Evolutionary conservation across 805 yeast species (phyloP).

Genomic region (Nakazawaea wickerhamii): DNA sequence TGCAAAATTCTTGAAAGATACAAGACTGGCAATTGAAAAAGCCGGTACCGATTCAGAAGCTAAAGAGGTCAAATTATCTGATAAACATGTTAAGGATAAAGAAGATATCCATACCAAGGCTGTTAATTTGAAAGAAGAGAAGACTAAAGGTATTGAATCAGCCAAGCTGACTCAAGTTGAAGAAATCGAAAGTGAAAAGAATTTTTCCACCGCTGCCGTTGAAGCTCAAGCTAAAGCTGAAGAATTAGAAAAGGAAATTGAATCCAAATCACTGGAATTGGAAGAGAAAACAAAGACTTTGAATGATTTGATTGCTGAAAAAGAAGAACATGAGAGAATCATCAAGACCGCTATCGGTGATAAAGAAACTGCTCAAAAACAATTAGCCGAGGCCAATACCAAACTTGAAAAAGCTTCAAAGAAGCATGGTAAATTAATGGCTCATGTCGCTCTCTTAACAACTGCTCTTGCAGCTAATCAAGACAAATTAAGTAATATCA

Average conservation of each 20-base stretch:
- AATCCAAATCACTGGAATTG: slow-evolving; percentile 35
- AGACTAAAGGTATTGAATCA: slow-evolving; percentile 22
- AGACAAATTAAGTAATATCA: slow-evolving; percentile 34
- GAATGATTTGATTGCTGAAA: slow-evolving; percentile 38
- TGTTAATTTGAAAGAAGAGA: slow-evolving; percentile 35
- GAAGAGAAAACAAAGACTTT: slow-evolving; percentile 18
- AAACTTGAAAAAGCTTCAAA: slow-evolving; percentile 32
- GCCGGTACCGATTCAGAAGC: slow-evolving; percentile 38
- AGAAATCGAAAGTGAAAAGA: slow-evolving; percentile 25
- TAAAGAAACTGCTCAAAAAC: slow-evolving; percentile 37
- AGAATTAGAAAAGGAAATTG: slow-evolving; percentile 28
- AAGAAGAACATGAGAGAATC: slow-evolving; percentile 31
- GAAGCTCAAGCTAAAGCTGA: slow-evolving; percentile 34
- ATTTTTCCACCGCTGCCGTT: slow-evolving; percentile 35
- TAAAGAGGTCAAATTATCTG: slow-evolving; percentile 43
- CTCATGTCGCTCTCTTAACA: slow-evolving; percentile 39
- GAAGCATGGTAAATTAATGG: slow-evolving; percentile 31
- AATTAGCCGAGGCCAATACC: slow-evolving; percentile 27
- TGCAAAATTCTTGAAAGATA: slow-evolving; percentile 34
- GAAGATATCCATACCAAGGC: slow-evolving; percentile 37
- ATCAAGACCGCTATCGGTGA: slow-evolving; percentile 23
- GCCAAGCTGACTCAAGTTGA: slow-evolving; percentile 25
- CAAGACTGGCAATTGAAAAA: slow-evolving; percentile 37
- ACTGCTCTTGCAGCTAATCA: slow-evolving; percentile 39
- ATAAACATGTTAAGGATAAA: slow-evolving; percentile 38